These are phyloP conservation scores for Tolypocladium album DNA, from an alignment of 2,329 filamentous ascomycete species.

Conservation along the genomic window DNA sequence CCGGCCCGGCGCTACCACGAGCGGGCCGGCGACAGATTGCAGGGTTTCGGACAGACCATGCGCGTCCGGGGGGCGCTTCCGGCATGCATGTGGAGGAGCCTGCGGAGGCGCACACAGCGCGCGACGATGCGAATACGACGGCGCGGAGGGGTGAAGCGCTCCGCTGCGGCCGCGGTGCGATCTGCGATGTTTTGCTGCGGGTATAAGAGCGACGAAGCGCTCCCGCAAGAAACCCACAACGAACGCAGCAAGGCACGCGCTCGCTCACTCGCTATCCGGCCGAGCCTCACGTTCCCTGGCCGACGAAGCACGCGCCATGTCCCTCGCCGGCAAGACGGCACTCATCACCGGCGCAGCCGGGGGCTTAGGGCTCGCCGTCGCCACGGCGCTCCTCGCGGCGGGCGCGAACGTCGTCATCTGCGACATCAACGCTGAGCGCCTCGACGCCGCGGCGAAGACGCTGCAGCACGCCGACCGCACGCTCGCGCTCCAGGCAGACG, in stretches of 20 bases:
- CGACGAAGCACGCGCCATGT: not conserved
- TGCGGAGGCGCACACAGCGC: no score
- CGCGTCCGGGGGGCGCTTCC: not conserved
- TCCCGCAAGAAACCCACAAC: not conserved
- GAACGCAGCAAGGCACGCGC: not conserved
- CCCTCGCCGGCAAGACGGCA: conserved; percentile 12
- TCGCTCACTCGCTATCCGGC: not conserved
- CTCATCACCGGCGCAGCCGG: conserved; percentile 21
- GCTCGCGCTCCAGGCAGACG: conserved; percentile 3
- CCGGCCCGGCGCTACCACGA: not conserved
- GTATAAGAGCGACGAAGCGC: not conserved
- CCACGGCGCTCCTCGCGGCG: conserved; percentile 14
- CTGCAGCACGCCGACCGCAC: not conserved
- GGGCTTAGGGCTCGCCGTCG: conserved; percentile 20
- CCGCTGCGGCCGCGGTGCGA: not conserved
- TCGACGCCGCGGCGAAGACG: conserved; percentile 1
- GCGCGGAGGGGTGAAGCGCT: not conserved
- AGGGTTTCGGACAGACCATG: not conserved
- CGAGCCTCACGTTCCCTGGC: not conserved
- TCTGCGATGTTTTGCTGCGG: not conserved
- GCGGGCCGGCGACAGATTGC: not conserved
- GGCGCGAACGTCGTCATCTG: conserved; percentile 22
- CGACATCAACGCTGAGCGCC: conserved; percentile 14
- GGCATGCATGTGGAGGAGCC: no score
- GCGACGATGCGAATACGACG: not conserved